Evolutionary conservation across 2,329 filamentous ascomycete species (phyloP).

Genomic region (Fusarium sp.): DNA sequence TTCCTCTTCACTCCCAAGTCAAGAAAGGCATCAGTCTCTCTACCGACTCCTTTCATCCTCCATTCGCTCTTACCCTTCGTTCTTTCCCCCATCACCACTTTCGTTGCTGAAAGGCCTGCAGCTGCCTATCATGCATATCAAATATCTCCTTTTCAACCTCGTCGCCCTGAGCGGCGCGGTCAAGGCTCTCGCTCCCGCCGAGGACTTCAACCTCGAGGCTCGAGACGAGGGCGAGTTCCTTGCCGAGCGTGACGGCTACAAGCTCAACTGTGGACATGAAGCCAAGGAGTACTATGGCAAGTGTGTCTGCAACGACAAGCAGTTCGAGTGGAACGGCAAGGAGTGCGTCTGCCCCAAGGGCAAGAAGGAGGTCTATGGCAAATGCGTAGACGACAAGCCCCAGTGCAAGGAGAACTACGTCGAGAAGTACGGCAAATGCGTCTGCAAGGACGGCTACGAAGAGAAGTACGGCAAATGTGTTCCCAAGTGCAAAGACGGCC

Average conservation of each 20-base stretch:
- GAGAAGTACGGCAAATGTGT: constrained; percentile 26
- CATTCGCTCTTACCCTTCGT: constrained; percentile 24
- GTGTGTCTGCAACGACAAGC: constrained; percentile 16
- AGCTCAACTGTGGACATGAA: constrained; percentile 19
- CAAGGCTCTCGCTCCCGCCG: constrained; percentile 37
- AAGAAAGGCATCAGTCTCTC: constrained; percentile 34
- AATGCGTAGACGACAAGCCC: constrained; percentile 19
- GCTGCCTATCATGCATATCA: constrained; percentile 40
- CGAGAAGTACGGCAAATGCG: constrained; percentile 24
- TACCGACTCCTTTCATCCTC: constrained; percentile 15
- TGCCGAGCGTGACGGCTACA: constrained; percentile 11
- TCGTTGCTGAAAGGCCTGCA: constrained; percentile 30
- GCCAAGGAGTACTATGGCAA: constrained; percentile 22
- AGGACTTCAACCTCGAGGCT: constrained; percentile 33
- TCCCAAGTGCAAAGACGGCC: neutral
- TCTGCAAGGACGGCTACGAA: constrained; percentile 22
- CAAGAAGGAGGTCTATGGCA: constrained; percentile 8
- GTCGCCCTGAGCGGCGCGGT: constrained; percentile 35
- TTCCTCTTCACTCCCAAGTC: constrained; percentile 29
- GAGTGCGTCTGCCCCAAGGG: constrained; percentile 18
- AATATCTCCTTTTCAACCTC: constrained; percentile 35
- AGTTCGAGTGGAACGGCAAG: constrained; percentile 5
- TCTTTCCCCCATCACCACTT: constrained; percentile 5
- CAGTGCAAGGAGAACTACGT: constrained; percentile 21
- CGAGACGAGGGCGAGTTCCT: constrained; percentile 20